These are phyloP conservation scores for Cytospora leucostoma DNA, from an alignment of 2,329 filamentous ascomycete species.

Conservation along the genomic window DNA sequence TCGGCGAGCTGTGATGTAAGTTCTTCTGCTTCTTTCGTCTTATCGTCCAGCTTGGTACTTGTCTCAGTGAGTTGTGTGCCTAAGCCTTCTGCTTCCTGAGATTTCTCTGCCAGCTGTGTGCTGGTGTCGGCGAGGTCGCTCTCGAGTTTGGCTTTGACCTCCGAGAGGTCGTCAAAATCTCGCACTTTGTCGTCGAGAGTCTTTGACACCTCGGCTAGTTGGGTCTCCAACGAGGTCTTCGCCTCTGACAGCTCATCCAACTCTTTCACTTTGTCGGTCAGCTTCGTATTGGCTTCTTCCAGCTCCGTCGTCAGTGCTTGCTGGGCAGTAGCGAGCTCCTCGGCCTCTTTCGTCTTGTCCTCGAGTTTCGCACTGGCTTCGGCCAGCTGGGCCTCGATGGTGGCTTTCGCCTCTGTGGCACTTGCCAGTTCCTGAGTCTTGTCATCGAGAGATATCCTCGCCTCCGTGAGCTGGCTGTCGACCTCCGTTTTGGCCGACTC, in stretches of 20 bases:
- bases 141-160: conserved; percentile 3
- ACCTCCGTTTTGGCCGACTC: conserved; percentile 2
- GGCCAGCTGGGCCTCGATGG: conserved; percentile 1
- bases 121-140: background rate
- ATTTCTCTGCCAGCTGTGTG: conserved; percentile 4
- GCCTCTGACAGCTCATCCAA: background rate
- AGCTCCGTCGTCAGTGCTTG: conserved; percentile 1
- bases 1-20: conserved; percentile 5
- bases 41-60: conserved; percentile 8
- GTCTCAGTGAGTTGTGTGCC: conserved; percentile 5
- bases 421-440: background rate
- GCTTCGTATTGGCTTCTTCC: background rate
- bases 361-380: conserved; percentile 5
- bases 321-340: background rate
- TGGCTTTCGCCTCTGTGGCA: background rate
- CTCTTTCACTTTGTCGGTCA: conserved; percentile 5
- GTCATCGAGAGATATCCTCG: background rate
- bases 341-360: background rate
- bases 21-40: background rate
- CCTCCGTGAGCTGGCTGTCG: conserved; percentile 7
- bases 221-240: background rate
- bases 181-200: background rate
- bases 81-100: conserved; percentile 4
- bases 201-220: background rate
- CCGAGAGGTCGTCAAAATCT: background rate